Percentiles rank a stretch among this genome's conserved stretches.
These are phyloP conservation scores for Gnaphalium uliginosum DNA, from an alignment of 129 eudicot genomes.

Conservation along the genomic window DNA sequence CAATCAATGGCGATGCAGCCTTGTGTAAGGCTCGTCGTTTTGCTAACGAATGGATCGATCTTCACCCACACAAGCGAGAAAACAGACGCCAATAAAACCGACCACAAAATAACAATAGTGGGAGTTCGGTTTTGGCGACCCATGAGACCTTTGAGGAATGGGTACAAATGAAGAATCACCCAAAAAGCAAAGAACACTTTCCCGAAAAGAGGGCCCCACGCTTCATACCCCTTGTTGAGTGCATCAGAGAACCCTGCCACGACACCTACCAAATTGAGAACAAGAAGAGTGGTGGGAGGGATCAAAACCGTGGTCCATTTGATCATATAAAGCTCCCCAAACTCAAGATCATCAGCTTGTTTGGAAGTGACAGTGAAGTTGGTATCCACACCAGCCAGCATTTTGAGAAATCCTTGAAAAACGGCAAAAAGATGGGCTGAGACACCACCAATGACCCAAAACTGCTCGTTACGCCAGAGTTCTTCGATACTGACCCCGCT, in stretches of 20 bases:
- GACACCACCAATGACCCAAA: conserved; percentile 99
- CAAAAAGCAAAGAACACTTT: conserved; percentile 94
- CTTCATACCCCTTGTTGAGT: conserved; percentile 82
- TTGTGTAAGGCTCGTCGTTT: conserved; percentile 43
- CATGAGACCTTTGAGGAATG: conserved; percentile 96
- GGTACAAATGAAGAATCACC: conserved; percentile 94
- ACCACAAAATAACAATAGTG: conserved; percentile 88
- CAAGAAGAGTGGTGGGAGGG: conserved; percentile 89
- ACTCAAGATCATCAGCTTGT: conserved; percentile 83
- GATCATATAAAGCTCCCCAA: conserved; percentile 84
- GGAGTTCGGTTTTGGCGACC: conserved; percentile 96
- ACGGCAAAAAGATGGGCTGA: conserved; percentile 98
- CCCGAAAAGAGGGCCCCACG: conserved; percentile 97
- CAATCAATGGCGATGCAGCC: conserved; percentile 89
- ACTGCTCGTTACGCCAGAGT: conserved; percentile 97
- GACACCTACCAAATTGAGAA: conserved; percentile 83
- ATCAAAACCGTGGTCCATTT: conserved; percentile 96
- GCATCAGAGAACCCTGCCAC: conserved; percentile 98
- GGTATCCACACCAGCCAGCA: conserved; percentile 90
- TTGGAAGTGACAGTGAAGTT: conserved; percentile 95
- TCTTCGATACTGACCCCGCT: conserved; percentile 96
- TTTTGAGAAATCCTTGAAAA: conserved; percentile 91
- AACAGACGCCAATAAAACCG: conserved; percentile 88
- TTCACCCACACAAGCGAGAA: conserved; percentile 98
- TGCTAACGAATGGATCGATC: conserved; percentile 86